Base-by-base conservation (phyloP, 129 eudicot species). In the Tagetes patula region DNA sequence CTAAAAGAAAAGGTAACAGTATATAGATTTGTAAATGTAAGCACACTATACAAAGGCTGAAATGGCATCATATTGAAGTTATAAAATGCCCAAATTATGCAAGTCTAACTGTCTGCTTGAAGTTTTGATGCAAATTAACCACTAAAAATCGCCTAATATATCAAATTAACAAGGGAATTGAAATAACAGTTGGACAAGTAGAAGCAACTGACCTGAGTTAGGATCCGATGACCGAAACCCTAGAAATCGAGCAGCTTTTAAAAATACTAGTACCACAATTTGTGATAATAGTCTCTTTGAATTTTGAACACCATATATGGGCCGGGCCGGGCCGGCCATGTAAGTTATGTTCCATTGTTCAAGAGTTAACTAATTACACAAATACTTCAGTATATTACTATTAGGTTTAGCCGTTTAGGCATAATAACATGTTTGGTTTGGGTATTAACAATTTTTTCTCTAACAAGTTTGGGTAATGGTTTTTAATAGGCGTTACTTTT, bases 171-270 rank as follows among this genome's bases (percentile, higher is more conserved):
- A 50, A 3, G 6, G 5, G 56, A 50, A 12, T 50, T 50, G 31
- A 7, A 4, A 13, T 13, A 3, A 50, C 0, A 50, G 30, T 50
- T 50, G n/a, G 38, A 11, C 34, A 3, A 59, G 65, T 32, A 33
- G 34, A 59, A 32, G 40, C 40, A 59, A 31, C 65, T 59, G 41
- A 59, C 65, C 65, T 59, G 65, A 59, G 41, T 59, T 10, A 11
- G 41, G n/a, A 59, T 3, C 32, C 65, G 41, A 9, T 49, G 20
- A 20, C 55, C 55, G 27, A 49, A 49, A 49, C 55, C 55, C 55
- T 49, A 49, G 55, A 49, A 43, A 43, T 43, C 10, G 48, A 43
- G 30, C 55, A 43, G 55, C 5, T 6, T 49, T 49, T 3, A n/a
- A 49, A 4, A 49, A n/a, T 6, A 49, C 13, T 20, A 20, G 27